Evolutionary conservation across 2,329 filamentous ascomycete species (phyloP), one percentile per base, ranked within the genome.

Genomic region (Cryphonectria carpinicola): DNA sequence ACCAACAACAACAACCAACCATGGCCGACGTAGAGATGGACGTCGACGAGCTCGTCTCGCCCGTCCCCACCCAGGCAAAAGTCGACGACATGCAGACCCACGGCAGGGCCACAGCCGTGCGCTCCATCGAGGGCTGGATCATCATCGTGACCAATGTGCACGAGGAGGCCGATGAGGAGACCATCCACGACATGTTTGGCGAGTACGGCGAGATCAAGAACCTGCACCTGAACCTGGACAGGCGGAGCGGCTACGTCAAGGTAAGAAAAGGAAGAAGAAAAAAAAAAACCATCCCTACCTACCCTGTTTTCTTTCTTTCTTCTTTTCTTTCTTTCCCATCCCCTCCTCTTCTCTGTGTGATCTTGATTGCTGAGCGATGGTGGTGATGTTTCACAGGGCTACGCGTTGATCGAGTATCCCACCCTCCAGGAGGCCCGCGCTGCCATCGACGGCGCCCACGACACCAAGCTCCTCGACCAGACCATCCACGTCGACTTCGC

Each of bases 131-230:
- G 82, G 93, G 93, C 76, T 96, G 93, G 93, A 96, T 96, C 81
- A 86, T 96, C 77, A 90, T 94, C 73, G 93, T 93, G 74, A 95
- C 93, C 67, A 96, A 96, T 78, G 91, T 96, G 46, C 93, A 96
- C 83, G 93, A 96, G 79, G 93, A 96, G 81, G 92, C 93, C 65
- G 92, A 91, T 76, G 93, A 96, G 82, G 93, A 96, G 83, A 90
- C 93, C 62, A 80, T 96, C 70, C 92, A 92, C 77, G 93, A 96
- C 80, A 87, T 90, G 80, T 96, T 96, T 80, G 92, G 89, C 77
- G 93, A 96, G 76, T 96, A 88, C 78, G 93, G 93, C 76, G 92
- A 95, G 82, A 93, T 96, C 77, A 94, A 94, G 86, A 96, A 96
- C 78, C 79, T 95, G 78, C 93, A 96, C 78, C 82, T 96, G 78